phyloP scores from a whole-genome alignment of 73 alveolate species.

The Stentor roeselii region DNA sequence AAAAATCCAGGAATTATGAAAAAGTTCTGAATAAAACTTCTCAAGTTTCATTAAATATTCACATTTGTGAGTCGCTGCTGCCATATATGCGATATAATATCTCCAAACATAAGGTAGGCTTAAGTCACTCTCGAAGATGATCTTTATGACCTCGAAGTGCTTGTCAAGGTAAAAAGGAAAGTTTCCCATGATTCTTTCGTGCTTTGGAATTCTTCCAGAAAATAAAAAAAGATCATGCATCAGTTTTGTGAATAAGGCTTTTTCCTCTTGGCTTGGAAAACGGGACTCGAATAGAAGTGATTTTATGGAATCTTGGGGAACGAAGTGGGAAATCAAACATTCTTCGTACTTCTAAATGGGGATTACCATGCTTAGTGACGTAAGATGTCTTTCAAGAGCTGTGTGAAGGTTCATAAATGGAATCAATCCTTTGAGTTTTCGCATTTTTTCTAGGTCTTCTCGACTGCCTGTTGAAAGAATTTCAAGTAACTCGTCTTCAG shows the following conservation, averaged over 20 bases:
- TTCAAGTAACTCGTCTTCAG: too few species aligned
- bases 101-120: neutral
- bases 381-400: too few species aligned
- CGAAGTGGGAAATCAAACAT: neutral
- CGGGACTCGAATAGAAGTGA: neutral
- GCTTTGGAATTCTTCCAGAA: neutral
- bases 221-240: neutral
- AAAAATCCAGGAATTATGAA: neutral
- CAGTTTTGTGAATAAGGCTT: neutral
- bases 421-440: too few species aligned
- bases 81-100: constrained; percentile 16
- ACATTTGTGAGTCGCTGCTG: constrained; percentile 19
- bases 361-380: too few species aligned
- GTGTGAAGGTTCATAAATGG: too few species aligned
- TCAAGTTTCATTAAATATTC: constrained; percentile 20
- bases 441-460: too few species aligned
- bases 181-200: constrained; percentile 17
- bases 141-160: constrained; percentile 14
- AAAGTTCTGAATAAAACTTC: neutral
- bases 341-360: too few species aligned
- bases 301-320: neutral
- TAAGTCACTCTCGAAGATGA: neutral
- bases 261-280: neutral
- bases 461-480: too few species aligned
- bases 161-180: constrained; percentile 9